Conservation (phyloP, 768 basidiomycete species). For the Boletellus ananas region DNA sequence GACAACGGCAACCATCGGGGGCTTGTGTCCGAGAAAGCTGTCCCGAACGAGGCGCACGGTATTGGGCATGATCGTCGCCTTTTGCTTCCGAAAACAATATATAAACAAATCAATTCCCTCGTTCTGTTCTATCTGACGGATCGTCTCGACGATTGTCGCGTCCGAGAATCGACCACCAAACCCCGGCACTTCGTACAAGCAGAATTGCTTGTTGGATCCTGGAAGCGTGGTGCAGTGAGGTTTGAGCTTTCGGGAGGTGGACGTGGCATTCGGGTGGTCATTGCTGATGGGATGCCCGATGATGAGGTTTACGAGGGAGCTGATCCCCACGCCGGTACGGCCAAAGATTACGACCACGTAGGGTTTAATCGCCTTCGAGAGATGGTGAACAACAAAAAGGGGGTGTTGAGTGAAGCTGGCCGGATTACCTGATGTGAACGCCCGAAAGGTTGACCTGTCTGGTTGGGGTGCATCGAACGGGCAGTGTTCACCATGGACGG, state of each 20-base stretch:
- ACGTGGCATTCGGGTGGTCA: slow-evolving; percentile 10
- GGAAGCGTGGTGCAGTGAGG: neutral
- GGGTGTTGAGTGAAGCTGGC: neutral
- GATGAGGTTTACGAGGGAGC: slow-evolving; percentile 29
- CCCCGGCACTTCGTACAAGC: slow-evolving; percentile 25
- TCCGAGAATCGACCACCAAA: slow-evolving; percentile 10
- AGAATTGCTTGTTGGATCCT: neutral
- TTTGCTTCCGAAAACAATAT: slow-evolving; percentile 23
- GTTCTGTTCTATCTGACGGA: slow-evolving; percentile 12
- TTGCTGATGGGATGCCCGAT: slow-evolving; percentile 14
- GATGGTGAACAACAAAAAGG: neutral
- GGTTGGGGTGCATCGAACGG: neutral
- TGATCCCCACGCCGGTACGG: slow-evolving; percentile 26
- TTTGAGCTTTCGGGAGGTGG: neutral
- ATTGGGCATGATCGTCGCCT: slow-evolving; percentile 11
- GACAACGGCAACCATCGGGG: slow-evolving; percentile 25
- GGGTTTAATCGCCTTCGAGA: slow-evolving; percentile 3
- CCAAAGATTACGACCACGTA: slow-evolving; percentile 29
- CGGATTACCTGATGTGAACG: slow-evolving; percentile 2
- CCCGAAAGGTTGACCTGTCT: neutral
- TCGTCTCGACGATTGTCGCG: slow-evolving; percentile 9
- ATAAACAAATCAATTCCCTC: slow-evolving; percentile 22
- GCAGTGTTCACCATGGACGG: neutral
- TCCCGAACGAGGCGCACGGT: slow-evolving; percentile 7
- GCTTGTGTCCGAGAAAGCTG: neutral